Evolutionary conservation across 2,329 filamentous ascomycete species (phyloP).

Genomic region (Aspergillus sojae): DNA sequence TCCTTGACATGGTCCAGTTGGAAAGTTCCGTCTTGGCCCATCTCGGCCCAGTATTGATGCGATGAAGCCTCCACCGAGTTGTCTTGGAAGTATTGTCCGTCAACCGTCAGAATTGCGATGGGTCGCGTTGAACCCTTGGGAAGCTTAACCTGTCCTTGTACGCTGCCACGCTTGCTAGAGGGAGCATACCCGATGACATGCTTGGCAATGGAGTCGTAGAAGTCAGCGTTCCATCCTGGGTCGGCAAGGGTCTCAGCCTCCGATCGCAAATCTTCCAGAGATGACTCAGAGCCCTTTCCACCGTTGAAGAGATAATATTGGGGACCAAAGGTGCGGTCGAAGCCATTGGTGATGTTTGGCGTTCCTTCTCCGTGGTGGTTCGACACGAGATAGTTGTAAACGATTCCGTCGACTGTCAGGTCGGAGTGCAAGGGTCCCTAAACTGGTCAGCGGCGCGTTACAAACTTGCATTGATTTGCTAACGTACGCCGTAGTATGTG

Average conservation of each 20-base stretch:
- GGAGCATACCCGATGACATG: constrained; percentile 63
- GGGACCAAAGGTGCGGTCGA: constrained; percentile 67
- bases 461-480: too few relatives aligned
- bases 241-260: constrained; percentile 58
- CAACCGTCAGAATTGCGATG: constrained; percentile 59
- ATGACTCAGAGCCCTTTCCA: constrained; percentile 48
- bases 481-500: constrained; percentile 32
- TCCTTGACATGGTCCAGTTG: constrained; percentile 58
- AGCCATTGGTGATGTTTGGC: constrained; percentile 66
- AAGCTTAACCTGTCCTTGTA: constrained; percentile 54
- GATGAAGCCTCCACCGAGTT: constrained; percentile 58
- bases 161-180: constrained; percentile 54
- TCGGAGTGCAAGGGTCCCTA: constrained; percentile 64
- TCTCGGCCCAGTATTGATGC: constrained; percentile 65
- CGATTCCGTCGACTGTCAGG: constrained; percentile 64
- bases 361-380: constrained; percentile 67
- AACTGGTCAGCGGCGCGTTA: neutral
- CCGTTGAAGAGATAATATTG: constrained; percentile 67
- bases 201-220: constrained; percentile 65
- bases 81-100: constrained; percentile 60
- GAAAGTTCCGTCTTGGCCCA: constrained; percentile 52
- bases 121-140: constrained; percentile 55
- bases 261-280: constrained; percentile 52
- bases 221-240: constrained; percentile 59
- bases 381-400: constrained; percentile 66